Conservation (phyloP, 2,329 filamentous ascomycete species). For the Fusarium hainanense region DNA sequence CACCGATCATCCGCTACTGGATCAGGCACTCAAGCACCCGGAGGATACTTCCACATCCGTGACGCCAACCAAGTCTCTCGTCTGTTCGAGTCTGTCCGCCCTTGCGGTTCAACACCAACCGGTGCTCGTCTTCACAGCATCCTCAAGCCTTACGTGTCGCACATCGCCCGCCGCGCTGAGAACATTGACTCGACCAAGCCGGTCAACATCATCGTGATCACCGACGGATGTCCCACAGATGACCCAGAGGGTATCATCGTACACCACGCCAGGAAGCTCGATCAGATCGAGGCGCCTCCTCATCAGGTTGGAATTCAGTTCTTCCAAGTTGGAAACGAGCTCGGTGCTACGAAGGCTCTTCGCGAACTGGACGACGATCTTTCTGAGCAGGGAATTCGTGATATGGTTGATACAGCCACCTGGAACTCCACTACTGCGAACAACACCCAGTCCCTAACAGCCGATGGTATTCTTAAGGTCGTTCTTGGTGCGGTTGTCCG, state of each 20-base stretch:
- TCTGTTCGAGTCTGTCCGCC: constrained; percentile 77
- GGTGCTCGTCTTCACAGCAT: constrained; percentile 78
- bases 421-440: constrained; percentile 67
- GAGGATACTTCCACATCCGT: constrained; percentile 74
- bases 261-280: constrained; percentile 74
- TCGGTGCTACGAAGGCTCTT: constrained; percentile 71
- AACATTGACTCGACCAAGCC: constrained; percentile 70
- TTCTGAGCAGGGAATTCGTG: constrained; percentile 70
- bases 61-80: constrained; percentile 66
- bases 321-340: constrained; percentile 88
- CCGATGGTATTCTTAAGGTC: constrained; percentile 80
- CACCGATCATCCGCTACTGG: constrained; percentile 59
- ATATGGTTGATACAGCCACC: constrained; percentile 92
- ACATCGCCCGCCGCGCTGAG: constrained; percentile 52
- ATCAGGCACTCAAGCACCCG: constrained; percentile 53
- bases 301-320: constrained; percentile 95
- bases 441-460: constrained; percentile 63
- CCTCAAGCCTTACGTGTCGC: constrained; percentile 74
- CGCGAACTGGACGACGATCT: constrained; percentile 78
- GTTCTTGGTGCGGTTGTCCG: constrained; percentile 81
- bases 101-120: constrained; percentile 77
- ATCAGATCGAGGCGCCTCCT: constrained; percentile 73
- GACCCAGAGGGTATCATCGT: constrained; percentile 80
- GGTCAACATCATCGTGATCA: constrained; percentile 92
- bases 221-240: constrained; percentile 85